phyloP scores from a whole-genome alignment of 371 early-diverging fungal genomes.

The Cokeromyces recurvatus region DNA sequence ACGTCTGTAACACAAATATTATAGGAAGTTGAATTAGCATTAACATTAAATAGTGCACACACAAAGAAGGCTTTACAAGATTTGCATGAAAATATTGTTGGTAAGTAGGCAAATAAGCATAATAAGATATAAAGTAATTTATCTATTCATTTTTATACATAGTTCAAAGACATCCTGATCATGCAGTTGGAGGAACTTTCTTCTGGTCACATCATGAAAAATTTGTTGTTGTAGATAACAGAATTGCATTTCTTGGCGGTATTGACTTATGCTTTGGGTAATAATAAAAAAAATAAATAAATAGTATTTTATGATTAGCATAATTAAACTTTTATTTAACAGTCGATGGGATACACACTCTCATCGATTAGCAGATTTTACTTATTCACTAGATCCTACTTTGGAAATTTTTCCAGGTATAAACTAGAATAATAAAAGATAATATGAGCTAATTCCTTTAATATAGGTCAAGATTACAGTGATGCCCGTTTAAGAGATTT shows the following conservation, averaged over 20 bases:
- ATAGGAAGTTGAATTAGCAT: constrained; percentile 74
- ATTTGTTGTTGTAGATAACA: constrained; percentile 67
- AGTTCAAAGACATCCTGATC: constrained; percentile 73
- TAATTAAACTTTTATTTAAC: not conserved
- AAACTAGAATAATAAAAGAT: too few relatives aligned
- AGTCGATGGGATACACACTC: constrained; percentile 78
- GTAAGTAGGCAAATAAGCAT: constrained; percentile 35
- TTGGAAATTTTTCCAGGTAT: constrained; percentile 38
- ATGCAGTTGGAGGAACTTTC: constrained; percentile 56
- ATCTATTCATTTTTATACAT: not conserved
- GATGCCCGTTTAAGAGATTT: constrained; percentile 91
- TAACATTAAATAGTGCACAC: constrained; percentile 76
- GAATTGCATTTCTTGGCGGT: constrained; percentile 78
- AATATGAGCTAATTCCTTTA: too few relatives aligned
- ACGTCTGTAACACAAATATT: too few relatives aligned
- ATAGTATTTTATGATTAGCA: not conserved
- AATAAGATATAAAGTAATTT: not conserved
- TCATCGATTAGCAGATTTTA: constrained; percentile 51
- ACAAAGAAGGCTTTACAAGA: constrained; percentile 72
- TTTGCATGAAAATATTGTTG: constrained; percentile 74
- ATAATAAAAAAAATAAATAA: not conserved
- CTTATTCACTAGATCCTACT: constrained; percentile 17
- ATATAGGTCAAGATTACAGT: constrained; percentile 82
- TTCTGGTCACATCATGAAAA: constrained; percentile 87
- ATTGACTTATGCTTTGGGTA: constrained; percentile 77